phyloP scores from a whole-genome alignment of 371 early-diverging fungal species.

The Mortierella polycephala region DNA sequence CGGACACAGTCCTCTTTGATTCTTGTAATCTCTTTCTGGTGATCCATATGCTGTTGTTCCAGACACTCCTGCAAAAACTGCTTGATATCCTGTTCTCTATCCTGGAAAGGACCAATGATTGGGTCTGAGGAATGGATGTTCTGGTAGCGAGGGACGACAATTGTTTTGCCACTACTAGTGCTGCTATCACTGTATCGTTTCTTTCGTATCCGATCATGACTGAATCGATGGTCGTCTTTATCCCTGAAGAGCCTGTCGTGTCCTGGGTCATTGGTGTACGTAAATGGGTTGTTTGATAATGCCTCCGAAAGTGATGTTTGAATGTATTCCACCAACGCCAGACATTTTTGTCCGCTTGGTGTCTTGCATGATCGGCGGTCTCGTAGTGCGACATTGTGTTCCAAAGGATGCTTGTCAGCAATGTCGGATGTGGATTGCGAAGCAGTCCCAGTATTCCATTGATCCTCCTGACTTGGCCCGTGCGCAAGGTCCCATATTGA shows the following conservation, averaged over 20 bases:
- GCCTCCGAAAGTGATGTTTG: neutral
- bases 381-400: neutral
- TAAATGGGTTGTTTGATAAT: neutral
- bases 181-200: constrained; percentile 26
- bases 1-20: constrained; percentile 25
- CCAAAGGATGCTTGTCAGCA: neutral
- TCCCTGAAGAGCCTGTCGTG: neutral
- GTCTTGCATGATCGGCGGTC: constrained; percentile 1
- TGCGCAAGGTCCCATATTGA: constrained; percentile 1
- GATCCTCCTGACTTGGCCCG: neutral
- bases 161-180: constrained; percentile 19
- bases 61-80: constrained; percentile 4
- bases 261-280: neutral
- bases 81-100: neutral
- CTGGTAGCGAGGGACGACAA: neutral
- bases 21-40: constrained; percentile 25
- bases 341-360: constrained; percentile 13
- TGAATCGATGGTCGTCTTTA: neutral
- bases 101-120: neutral
- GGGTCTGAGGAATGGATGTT: neutral
- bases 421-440: neutral
- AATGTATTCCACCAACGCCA: constrained; percentile 6
- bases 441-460: neutral
- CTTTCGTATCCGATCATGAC: neutral
- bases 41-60: constrained; percentile 6